These are phyloP conservation scores for Rhizoctonia solani DNA, from an alignment of 1,284 basidiomycete species.

Conservation along the genomic window DNA sequence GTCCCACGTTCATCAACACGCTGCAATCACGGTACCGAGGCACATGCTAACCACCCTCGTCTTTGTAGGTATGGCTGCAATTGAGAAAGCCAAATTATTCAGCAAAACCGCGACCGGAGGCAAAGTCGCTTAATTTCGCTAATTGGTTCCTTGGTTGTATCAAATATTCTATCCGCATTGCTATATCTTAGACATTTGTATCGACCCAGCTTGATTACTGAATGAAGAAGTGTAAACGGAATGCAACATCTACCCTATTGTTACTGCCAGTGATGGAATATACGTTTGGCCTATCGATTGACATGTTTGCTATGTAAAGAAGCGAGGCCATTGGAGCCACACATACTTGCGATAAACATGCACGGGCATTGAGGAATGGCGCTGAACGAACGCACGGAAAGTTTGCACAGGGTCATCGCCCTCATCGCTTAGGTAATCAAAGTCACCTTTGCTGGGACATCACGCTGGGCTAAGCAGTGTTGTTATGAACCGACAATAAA, in stretches of 20 bases:
- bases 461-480: background rate
- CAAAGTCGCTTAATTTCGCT: constrained; percentile 8
- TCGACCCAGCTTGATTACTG: constrained; percentile 1
- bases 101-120: constrained; percentile 64
- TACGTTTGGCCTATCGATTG: background rate
- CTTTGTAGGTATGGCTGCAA: constrained; percentile 63
- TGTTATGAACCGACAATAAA: too few species aligned
- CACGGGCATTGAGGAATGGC: background rate
- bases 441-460: background rate
- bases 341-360: background rate
- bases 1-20: background rate
- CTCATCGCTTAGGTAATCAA: background rate
- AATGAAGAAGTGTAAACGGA: background rate
- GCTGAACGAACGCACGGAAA: background rate
- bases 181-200: constrained; percentile 10
- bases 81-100: constrained; percentile 92
- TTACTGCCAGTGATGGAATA: background rate
- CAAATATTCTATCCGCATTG: background rate
- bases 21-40: background rate
- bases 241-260: background rate
- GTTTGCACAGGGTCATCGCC: background rate
- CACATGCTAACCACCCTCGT: constrained; percentile 34
- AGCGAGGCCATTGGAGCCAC: background rate
- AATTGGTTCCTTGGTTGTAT: background rate
- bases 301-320: background rate